Conservation (phyloP, 495 filamentous ascomycete species). For the Patellaria atrata region DNA sequence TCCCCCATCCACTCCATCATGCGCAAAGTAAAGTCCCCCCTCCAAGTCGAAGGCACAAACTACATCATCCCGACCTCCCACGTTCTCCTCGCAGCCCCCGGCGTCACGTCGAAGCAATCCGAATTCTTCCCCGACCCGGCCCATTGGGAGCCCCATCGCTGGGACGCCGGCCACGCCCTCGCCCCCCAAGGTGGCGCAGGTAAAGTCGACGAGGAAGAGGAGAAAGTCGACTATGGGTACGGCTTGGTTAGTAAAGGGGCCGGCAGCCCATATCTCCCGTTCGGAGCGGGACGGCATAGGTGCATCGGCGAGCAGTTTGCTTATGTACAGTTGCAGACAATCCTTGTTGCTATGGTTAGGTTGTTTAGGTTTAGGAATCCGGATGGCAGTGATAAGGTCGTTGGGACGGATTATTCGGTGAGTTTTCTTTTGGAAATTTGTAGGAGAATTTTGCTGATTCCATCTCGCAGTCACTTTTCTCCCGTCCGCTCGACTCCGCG, state of each 20-base stretch:
- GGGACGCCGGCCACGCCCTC: constrained; percentile 36
- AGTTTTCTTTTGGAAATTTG: constrained; percentile 22
- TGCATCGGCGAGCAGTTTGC: constrained; percentile 98
- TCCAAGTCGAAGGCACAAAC: constrained; percentile 57
- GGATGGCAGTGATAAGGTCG: constrained; percentile 50
- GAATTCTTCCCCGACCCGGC: constrained; percentile 70
- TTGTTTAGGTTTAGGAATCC: constrained; percentile 59
- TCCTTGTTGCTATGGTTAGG: constrained; percentile 65
- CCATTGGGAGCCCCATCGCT: constrained; percentile 77
- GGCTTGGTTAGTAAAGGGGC: constrained; percentile 84
- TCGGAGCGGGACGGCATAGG: constrained; percentile 82
- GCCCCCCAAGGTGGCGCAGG: constrained; percentile 34
- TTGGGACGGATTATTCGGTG: constrained; percentile 75
- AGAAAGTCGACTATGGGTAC: constrained; percentile 84
- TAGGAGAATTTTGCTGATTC: not conserved
- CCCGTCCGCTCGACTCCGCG: constrained; percentile 9
- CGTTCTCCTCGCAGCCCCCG: constrained; percentile 67
- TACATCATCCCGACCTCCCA: constrained; percentile 65
- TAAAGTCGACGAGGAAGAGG: constrained; percentile 56
- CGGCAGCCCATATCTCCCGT: constrained; percentile 77
- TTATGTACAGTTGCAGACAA: constrained; percentile 77
- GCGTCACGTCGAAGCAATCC: constrained; percentile 52
- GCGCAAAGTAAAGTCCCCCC: constrained; percentile 45
- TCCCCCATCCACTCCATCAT: constrained; percentile 52
- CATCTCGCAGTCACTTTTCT: constrained; percentile 8